A percentile compares a stretch with the other conserved stretches of the same genome.
Evolutionary conservation across 2,329 filamentous ascomycete species (phyloP).

Genomic region (Aspergillus versicolor): DNA sequence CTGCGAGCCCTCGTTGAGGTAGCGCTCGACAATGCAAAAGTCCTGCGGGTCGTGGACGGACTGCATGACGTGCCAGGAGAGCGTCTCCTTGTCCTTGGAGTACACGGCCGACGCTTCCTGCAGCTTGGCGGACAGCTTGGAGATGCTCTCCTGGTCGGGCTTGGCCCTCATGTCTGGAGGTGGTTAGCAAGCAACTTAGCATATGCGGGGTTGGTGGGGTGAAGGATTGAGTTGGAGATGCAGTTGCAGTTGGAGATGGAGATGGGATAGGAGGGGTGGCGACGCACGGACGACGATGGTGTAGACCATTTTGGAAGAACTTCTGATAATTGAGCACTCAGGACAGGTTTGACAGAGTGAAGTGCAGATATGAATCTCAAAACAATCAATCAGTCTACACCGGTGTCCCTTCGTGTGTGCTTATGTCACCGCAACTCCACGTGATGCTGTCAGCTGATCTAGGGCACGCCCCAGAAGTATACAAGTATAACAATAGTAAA

Average conservation of each 20-base stretch:
- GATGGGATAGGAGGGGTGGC: too few relatives aligned
- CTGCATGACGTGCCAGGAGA: constrained; percentile 77
- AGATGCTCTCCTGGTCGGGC: constrained; percentile 22
- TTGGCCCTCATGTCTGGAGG: constrained; percentile 13
- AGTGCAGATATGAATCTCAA: too few relatives aligned
- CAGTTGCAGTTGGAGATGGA: background rate
- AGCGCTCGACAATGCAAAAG: constrained; percentile 75
- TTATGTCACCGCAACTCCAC: too few relatives aligned
- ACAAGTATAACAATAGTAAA: too few relatives aligned
- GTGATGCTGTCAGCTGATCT: too few relatives aligned
- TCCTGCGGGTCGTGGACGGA: constrained; percentile 65
- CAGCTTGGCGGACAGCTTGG: constrained; percentile 69
- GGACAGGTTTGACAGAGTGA: too few relatives aligned
- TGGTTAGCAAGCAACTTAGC: background rate
- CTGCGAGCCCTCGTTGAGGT: constrained; percentile 61
- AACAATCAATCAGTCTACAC: too few relatives aligned
- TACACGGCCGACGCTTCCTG: constrained; percentile 73
- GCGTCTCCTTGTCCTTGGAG: constrained; percentile 68
- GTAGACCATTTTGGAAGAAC: constrained; percentile 8
- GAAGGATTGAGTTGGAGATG: background rate
- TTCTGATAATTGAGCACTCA: too few relatives aligned
- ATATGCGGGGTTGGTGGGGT: background rate
- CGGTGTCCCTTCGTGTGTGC: too few relatives aligned
- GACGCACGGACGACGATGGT: constrained; percentile 15
- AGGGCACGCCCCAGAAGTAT: too few relatives aligned